Conservation (phyloP, 2,329 filamentous ascomycete genomes). For the Cladophialophora exuberans region DNA sequence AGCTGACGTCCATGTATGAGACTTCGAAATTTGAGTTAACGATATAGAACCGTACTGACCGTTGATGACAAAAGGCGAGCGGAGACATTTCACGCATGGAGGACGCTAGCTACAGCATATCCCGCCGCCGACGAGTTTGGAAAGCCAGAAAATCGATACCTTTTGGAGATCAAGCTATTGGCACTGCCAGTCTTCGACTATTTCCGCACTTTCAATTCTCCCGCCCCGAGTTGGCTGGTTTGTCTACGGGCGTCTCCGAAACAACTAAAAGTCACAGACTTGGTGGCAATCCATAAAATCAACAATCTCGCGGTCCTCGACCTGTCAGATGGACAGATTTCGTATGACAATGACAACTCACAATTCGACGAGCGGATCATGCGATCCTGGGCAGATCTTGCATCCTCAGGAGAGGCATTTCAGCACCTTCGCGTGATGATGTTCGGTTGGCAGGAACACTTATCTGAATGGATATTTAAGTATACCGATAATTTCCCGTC, state of each 20-base stretch:
- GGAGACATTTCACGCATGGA: conserved; percentile 49
- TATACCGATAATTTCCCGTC: conserved; percentile 42
- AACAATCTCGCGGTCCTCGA: conserved; percentile 47
- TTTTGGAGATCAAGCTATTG: conserved; percentile 38
- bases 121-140: conserved; percentile 38
- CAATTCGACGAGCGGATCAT: conserved; percentile 45
- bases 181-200: conserved; percentile 41
- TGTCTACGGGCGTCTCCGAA: conserved; percentile 41
- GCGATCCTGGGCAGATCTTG: conserved; percentile 46
- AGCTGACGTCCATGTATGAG: conserved; percentile 41
- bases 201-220: conserved; percentile 40
- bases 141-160: conserved; percentile 36
- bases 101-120: conserved; percentile 44
- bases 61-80: conserved; percentile 13
- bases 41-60: not conserved
- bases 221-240: conserved; percentile 40
- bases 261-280: conserved; percentile 38
- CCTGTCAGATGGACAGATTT: conserved; percentile 25
- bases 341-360: conserved; percentile 25
- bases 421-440: conserved; percentile 43
- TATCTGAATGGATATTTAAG: conserved; percentile 39
- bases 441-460: conserved; percentile 38
- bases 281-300: conserved; percentile 44
- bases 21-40: conserved; percentile 17
- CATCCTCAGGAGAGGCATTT: conserved; percentile 38